Conservation (phyloP, 345 rosid genomes). For the Leavenworthia alabamica region DNA sequence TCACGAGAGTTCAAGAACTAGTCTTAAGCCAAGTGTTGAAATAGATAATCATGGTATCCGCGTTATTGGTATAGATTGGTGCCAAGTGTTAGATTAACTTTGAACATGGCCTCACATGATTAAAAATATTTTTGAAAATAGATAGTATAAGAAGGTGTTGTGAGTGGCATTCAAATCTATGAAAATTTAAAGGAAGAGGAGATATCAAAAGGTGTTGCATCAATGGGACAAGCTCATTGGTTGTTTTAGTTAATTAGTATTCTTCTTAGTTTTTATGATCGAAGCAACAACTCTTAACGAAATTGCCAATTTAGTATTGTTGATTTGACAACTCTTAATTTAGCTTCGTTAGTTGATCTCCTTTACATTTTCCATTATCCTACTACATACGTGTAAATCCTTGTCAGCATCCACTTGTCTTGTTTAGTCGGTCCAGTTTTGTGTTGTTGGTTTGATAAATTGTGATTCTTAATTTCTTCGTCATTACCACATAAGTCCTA, state of each 20-base stretch:
- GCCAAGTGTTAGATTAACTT: neutral
- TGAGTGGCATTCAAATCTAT: constrained; percentile 23
- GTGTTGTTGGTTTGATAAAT: constrained; percentile 6
- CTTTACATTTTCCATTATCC: constrained; percentile 26
- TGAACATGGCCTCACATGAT: neutral
- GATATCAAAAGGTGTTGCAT: neutral
- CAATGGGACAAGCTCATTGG: constrained; percentile 1
- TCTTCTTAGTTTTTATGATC: neutral
- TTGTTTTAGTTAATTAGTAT: neutral
- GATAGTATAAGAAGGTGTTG: neutral
- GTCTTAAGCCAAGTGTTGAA: neutral
- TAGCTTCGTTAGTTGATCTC: constrained; percentile 20
- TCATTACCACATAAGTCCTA: neutral
- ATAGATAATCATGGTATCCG: neutral
- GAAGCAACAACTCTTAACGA: constrained; percentile 18
- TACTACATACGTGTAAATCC: constrained; percentile 22
- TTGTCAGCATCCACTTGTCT: constrained; percentile 13
- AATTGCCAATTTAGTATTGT: constrained; percentile 12
- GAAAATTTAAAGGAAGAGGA: neutral
- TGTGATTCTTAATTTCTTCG: neutral
- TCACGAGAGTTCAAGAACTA: neutral
- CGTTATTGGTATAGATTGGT: neutral
- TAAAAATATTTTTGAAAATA: neutral
- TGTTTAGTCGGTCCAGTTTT: constrained; percentile 13
- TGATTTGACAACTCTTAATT: constrained; percentile 20